Base-by-base conservation (phyloP, 2,329 filamentous ascomycete species). In the Bipolaris gigantea region DNA sequence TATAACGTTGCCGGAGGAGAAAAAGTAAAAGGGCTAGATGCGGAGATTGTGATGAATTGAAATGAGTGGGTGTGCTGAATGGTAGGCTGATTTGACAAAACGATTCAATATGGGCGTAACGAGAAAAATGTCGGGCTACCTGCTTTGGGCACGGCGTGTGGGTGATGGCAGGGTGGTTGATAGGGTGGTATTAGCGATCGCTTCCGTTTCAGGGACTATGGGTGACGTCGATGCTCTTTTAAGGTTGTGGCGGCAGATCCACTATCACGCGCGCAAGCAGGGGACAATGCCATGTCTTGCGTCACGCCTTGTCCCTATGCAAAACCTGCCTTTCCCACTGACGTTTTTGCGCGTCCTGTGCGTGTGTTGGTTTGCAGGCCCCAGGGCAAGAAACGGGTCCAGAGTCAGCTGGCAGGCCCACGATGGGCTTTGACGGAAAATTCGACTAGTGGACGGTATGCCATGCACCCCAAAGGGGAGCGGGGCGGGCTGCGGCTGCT, bases 241-340 rank as follows among this genome's bases (percentile, higher is more conserved):
- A 56, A 54, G 55, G 50, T 42, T 64, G 62, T 63, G 62, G 62
- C 62, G 60, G 50, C 18, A 38, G 55, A 49, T 42, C 43, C 51
- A 42, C 52, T 32, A 4, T 30, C 27, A 30, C 27, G 27, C 27
- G 27, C 13, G 27, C 15, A 16, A 11, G 25, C 25, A 30, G 27
- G 41, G 41, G 13, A 2, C 16, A 42, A 6, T 13, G 5, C 23
- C 45, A 30, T 57, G 55, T 35, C 21, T 25, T 51, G 30, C 55
- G 42, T 55, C 44, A 43, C 61, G 5, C 21, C 6, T n/a, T 15
- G 57, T 9, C 35, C 48, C 63, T 67, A 64, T 67, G 36, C 35
- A 50, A 56, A 56, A 56, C 53, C 53, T 52, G 53, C 39, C 42
- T 51, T 35, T 30, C 40, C 36, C 27, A 40, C 43, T 52, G 48